Conservation (phyloP, 2,329 filamentous ascomycete genomes). For the Cordyceps farinosa region DNA sequence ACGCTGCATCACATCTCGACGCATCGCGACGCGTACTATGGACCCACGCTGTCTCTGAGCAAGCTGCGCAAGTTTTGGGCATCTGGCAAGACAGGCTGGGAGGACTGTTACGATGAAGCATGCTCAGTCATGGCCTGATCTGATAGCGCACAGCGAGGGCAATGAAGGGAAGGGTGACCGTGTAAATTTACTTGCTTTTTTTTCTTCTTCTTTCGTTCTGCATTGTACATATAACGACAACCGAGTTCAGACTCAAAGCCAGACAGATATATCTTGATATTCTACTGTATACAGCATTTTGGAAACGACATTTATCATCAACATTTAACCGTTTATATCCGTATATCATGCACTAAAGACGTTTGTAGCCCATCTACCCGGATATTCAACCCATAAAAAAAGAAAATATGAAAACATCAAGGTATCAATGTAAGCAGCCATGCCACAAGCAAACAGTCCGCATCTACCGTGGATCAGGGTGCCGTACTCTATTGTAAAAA, state of each 20-base stretch:
- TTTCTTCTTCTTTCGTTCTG: neutral
- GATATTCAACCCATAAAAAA: constrained; percentile 5
- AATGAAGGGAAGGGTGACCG: neutral
- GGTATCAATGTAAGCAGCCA: constrained; percentile 10
- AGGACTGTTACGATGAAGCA: constrained; percentile 10
- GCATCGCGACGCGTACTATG: constrained; percentile 11
- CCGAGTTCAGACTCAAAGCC: neutral
- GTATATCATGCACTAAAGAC: constrained; percentile 5
- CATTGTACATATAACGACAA: neutral
- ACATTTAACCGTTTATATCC: neutral
- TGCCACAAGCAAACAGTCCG: neutral
- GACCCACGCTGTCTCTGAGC: neutral
- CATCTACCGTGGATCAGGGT: neutral
- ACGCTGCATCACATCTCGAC: neutral
- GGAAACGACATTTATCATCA: neutral
- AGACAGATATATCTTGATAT: neutral
- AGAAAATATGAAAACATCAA: constrained; percentile 10
- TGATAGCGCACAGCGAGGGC: neutral
- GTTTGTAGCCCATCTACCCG: constrained; percentile 5
- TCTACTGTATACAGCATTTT: neutral
- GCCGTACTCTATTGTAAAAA: neutral
- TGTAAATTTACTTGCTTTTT: neutral
- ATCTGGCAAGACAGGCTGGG: constrained; percentile 7
- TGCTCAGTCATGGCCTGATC: constrained; percentile 7
- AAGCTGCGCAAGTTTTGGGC: constrained; percentile 11